Percentiles rank a stretch among this genome's conserved stretches.
Conservation (phyloP, 148 eudicot genomes). For the Linanthus parryae region DNA sequence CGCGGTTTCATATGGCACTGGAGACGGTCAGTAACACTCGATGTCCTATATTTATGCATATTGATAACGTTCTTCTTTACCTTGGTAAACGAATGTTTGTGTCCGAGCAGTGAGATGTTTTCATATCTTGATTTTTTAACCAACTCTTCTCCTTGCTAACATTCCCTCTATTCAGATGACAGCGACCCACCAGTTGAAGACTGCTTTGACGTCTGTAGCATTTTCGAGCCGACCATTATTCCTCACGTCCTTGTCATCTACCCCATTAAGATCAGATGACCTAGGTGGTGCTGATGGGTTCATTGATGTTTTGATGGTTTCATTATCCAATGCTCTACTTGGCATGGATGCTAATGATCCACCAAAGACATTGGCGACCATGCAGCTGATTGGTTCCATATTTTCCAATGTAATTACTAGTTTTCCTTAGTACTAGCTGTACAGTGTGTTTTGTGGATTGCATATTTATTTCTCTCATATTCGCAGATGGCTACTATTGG, state of each 20-base stretch:
- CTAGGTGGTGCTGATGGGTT: conserved; percentile 35
- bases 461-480: conserved; percentile 18
- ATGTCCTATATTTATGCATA: background rate
- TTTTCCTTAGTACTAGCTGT: conserved; percentile 4
- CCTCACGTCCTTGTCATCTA: conserved; percentile 43
- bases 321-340: conserved; percentile 86
- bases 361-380: conserved; percentile 95
- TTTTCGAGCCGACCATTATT: conserved; percentile 75
- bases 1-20: conserved; percentile 93
- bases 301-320: conserved; percentile 70
- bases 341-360: conserved; percentile 99
- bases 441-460: background rate
- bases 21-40: conserved; percentile 71
- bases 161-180: conserved; percentile 59
- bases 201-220: conserved; percentile 87
- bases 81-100: no score
- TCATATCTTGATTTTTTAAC: conserved; percentile 8
- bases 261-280: conserved; percentile 34
- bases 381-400: conserved; percentile 93
- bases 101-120: conserved; percentile 1
- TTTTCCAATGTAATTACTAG: conserved; percentile 75
- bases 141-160: conserved; percentile 2
- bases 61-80: no score
- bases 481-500: conserved; percentile 70
- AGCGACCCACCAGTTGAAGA: conserved; percentile 97